Evolutionary conservation across 352 stramenopile species (phyloP).

Genomic region (Peronospora destructor): DNA sequence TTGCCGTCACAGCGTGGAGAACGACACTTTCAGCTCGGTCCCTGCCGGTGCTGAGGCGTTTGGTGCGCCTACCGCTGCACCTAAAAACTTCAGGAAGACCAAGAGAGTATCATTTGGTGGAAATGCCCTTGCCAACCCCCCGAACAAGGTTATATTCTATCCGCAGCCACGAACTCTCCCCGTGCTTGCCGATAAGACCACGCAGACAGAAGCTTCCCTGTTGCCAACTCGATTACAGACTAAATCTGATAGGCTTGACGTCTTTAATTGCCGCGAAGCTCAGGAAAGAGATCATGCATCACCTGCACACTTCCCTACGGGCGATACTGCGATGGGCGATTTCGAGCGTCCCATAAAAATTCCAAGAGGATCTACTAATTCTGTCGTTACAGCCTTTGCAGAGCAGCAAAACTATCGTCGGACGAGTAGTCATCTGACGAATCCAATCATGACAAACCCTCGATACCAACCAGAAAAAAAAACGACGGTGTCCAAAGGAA

Average conservation of each 20-base stretch:
- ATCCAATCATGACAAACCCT: conserved; percentile 46
- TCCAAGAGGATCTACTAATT: conserved; percentile 2
- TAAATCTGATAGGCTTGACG: neutral
- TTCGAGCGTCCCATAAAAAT: conserved; percentile 19
- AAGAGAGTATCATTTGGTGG: conserved; percentile 27
- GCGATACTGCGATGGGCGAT: conserved; percentile 3
- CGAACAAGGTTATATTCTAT: neutral
- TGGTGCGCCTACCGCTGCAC: conserved; percentile 1
- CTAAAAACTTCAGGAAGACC: conserved; percentile 11
- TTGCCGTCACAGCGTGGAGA: neutral
- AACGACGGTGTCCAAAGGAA: conserved; percentile 31
- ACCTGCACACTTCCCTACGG: conserved; percentile 4
- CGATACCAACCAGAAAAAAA: conserved; percentile 45
- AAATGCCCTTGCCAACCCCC: neutral
- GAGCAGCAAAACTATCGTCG: conserved; percentile 15
- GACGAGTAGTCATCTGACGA: conserved; percentile 22
- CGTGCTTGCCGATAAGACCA: conserved; percentile 31
- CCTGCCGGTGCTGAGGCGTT: neutral
- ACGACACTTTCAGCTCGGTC: neutral
- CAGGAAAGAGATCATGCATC: neutral
- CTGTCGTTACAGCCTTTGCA: neutral
- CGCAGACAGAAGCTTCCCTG: conserved; percentile 26
- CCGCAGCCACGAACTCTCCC: conserved; percentile 21
- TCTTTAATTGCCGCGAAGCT: neutral
- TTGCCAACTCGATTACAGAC: conserved; percentile 1